Conservation (phyloP, 2,329 filamentous ascomycete genomes). For the Lecanicillium sp. region DNA sequence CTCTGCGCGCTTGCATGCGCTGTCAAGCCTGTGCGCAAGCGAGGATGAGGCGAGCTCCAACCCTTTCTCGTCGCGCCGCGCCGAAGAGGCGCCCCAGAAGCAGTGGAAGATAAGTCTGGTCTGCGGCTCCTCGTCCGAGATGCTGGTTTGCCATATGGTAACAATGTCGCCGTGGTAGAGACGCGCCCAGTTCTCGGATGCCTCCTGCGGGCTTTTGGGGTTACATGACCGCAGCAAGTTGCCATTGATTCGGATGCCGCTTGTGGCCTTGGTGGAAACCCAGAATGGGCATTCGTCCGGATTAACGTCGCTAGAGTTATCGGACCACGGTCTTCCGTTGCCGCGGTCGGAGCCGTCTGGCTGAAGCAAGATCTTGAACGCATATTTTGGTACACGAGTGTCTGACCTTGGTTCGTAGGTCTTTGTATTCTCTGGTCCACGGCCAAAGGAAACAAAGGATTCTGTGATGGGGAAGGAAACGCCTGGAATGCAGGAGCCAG, state of each 20-base stretch:
- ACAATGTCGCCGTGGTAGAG: slow-evolving; percentile 73
- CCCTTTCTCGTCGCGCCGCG: slow-evolving; percentile 19
- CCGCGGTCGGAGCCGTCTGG: slow-evolving; percentile 57
- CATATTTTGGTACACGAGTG: slow-evolving; percentile 70
- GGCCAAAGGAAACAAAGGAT: slow-evolving; percentile 70
- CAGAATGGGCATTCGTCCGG: slow-evolving; percentile 58
- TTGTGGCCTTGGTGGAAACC: slow-evolving; percentile 71
- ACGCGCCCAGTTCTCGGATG: slow-evolving; percentile 57
- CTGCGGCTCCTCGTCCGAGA: slow-evolving; percentile 29
- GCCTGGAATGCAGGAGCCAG: slow-evolving; percentile 56
- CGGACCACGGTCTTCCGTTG: slow-evolving; percentile 38
- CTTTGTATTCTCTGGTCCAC: slow-evolving; percentile 59
- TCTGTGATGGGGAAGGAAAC: slow-evolving; percentile 59
- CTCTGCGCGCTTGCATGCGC: slow-evolving; percentile 37
- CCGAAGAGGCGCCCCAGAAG: slow-evolving; percentile 48
- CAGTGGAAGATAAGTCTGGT: slow-evolving; percentile 45
- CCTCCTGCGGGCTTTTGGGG: slow-evolving; percentile 41
- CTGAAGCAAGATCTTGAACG: slow-evolving; percentile 71
- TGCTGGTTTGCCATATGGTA: slow-evolving; percentile 52
- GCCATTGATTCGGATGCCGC: slow-evolving; percentile 71
- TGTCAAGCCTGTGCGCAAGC: slow-evolving; percentile 39
- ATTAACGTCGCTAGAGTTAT: slow-evolving; percentile 21
- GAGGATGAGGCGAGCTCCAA: slow-evolving; percentile 28
- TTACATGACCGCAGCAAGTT: slow-evolving; percentile 53
- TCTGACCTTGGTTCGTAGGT: slow-evolving; percentile 58